phyloP scores from a whole-genome alignment of 257 asterid species.

The Petunia axillaris region DNA sequence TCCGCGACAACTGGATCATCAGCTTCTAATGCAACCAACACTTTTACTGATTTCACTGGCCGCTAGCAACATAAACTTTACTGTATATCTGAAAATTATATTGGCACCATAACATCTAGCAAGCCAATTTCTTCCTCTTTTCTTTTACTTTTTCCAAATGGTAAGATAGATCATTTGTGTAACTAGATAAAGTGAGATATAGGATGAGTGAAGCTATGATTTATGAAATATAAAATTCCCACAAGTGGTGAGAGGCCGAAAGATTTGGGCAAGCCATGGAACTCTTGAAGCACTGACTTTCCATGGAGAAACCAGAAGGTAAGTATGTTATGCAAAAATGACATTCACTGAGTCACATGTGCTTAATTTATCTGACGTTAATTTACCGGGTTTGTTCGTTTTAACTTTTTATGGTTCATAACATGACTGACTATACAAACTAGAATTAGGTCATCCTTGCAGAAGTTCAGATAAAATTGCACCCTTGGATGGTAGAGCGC shows the following conservation, averaged over 20 bases:
- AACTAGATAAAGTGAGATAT: background rate
- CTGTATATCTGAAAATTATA: background rate
- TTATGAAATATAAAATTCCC: background rate
- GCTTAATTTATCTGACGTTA: no score
- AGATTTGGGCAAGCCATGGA: background rate
- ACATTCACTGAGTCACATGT: background rate
- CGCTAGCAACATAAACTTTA: conserved; percentile 44
- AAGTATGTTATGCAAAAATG: background rate
- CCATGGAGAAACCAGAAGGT: background rate
- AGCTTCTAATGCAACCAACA: conserved; percentile 60
- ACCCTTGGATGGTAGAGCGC: background rate
- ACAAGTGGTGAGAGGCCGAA: background rate
- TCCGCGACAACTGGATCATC: conserved; percentile 34
- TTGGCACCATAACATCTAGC: background rate
- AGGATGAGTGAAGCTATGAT: background rate
- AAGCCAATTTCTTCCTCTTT: background rate
- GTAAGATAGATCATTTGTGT: background rate
- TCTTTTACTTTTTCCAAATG: background rate
- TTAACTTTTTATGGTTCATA: background rate
- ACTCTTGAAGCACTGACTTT: background rate
- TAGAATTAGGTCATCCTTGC: background rate
- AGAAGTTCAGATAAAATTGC: background rate
- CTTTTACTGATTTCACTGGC: conserved; percentile 60
- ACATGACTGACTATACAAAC: background rate
- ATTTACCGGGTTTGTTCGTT: background rate